A percentile compares a stretch with the other conserved stretches of the same genome.
phyloP scores from a whole-genome alignment of 257 asterid species.

The Anisodus tanguticus region DNA sequence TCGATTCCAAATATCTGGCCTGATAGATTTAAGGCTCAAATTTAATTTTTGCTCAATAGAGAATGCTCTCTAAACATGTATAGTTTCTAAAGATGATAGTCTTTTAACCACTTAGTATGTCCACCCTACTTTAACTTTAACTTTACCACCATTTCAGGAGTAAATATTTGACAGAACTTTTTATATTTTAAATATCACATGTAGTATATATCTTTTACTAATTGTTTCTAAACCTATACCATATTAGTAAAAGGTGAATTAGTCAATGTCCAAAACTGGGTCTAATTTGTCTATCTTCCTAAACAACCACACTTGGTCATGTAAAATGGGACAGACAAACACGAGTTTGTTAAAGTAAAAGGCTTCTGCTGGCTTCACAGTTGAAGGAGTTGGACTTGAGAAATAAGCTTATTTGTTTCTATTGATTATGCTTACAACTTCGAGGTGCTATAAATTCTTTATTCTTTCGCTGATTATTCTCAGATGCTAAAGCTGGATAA shows the following conservation, averaged over 20 bases:
- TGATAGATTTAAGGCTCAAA: conserved; percentile 5
- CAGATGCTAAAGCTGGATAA: background rate
- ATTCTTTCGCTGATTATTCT: conserved; percentile 1
- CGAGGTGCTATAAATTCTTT: background rate
- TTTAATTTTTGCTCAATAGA: background rate
- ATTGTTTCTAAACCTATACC: background rate
- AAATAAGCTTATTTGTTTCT: background rate
- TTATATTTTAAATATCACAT: background rate
- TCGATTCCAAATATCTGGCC: conserved; percentile 13
- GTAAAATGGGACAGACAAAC: background rate
- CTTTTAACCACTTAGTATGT: background rate
- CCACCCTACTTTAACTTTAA: background rate
- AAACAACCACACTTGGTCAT: background rate
- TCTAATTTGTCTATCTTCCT: conserved; percentile 1
- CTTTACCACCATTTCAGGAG: conserved; percentile 1
- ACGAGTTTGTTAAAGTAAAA: background rate
- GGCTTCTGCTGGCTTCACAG: conserved; percentile 19
- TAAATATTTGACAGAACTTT: background rate
- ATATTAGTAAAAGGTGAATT: conserved; percentile 5
- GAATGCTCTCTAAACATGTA: conserved; percentile 21
- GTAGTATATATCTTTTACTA: background rate
- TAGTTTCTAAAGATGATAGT: background rate
- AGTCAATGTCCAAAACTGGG: background rate
- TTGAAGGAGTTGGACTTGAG: conserved; percentile 1
- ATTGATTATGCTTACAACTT: conserved; percentile 2